A percentile compares a stretch with the other conserved stretches of the same genome.
phyloP scores from a whole-genome alignment of 495 filamentous ascomycete genomes.

The Rostrohypoxylon terebratum region DNA sequence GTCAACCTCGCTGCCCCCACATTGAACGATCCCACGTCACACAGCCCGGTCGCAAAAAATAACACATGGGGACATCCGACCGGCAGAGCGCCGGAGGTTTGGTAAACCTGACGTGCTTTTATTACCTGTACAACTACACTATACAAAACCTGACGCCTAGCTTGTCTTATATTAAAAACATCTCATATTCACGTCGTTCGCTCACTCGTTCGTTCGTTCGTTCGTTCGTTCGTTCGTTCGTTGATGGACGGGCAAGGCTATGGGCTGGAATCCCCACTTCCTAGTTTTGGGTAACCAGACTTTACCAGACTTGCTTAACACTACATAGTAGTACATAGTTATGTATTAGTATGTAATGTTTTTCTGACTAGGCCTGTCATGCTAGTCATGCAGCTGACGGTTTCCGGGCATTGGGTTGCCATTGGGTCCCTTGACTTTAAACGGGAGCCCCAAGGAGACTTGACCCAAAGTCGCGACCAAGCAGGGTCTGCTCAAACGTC shows the following conservation, averaged over 20 bases:
- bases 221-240: slow-evolving; percentile 3
- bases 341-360: neutral
- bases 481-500: slow-evolving; percentile 29
- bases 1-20: slow-evolving; percentile 36
- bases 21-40: slow-evolving; percentile 43
- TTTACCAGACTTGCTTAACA: neutral
- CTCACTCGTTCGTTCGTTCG: neutral
- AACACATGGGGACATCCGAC: slow-evolving; percentile 34
- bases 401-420: slow-evolving; percentile 34
- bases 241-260: slow-evolving; percentile 24
- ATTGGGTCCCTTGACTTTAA: slow-evolving; percentile 32
- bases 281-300: slow-evolving; percentile 4
- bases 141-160: slow-evolving; percentile 24
- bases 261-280: slow-evolving; percentile 29
- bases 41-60: slow-evolving; percentile 30
- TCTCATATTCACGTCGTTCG: slow-evolving; percentile 33
- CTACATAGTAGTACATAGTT: too few species aligned
- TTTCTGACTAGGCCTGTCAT: slow-evolving; percentile 31
- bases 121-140: slow-evolving; percentile 17
- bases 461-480: slow-evolving; percentile 28
- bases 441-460: slow-evolving; percentile 23
- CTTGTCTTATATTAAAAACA: slow-evolving; percentile 34
- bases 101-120: slow-evolving; percentile 37
- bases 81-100: slow-evolving; percentile 32
- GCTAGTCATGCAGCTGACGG: slow-evolving; percentile 36